These are phyloP conservation scores for Colletotrichum sp. DNA, from an alignment of 2,329 filamentous ascomycete species.

Conservation along the genomic window DNA sequence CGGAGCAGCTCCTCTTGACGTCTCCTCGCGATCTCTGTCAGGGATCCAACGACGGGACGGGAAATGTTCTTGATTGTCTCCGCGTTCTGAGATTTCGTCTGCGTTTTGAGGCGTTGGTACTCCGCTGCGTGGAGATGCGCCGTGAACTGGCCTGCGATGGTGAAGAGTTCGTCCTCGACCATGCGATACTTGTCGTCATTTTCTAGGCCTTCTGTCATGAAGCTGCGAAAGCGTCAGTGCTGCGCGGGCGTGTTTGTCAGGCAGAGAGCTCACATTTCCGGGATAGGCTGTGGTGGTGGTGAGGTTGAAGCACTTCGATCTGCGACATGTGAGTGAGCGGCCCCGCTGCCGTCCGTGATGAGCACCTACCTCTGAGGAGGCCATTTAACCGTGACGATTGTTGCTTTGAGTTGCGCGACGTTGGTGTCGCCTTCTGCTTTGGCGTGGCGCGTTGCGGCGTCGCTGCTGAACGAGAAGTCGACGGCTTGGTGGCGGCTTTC, in stretches of 20 bases:
- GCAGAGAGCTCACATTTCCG: constrained; percentile 43
- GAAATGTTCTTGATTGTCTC: constrained; percentile 55
- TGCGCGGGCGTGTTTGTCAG: neutral
- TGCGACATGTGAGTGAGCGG: neutral
- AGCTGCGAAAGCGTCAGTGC: constrained; percentile 38
- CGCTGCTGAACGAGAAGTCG: neutral
- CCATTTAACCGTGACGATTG: neutral
- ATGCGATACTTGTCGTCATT: constrained; percentile 79
- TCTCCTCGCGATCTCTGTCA: constrained; percentile 38
- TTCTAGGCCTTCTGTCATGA: constrained; percentile 68
- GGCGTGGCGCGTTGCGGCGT: neutral
- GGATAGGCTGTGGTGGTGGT: constrained; percentile 52
- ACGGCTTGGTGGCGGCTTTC: neutral
- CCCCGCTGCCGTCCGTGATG: neutral
- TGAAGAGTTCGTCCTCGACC: constrained; percentile 82
- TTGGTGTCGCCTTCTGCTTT: neutral
- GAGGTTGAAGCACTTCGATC: constrained; percentile 53
- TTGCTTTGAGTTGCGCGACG: neutral
- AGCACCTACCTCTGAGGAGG: neutral
- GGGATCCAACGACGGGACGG: constrained; percentile 51
- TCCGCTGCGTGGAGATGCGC: constrained; percentile 79
- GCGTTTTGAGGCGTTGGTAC: constrained; percentile 70
- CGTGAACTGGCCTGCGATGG: constrained; percentile 72
- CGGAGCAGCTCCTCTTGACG: constrained; percentile 39
- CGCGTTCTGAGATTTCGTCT: constrained; percentile 59